Evolutionary conservation across 495 filamentous ascomycete genomes (phyloP).

Genomic region (Neurospora sp.): DNA sequence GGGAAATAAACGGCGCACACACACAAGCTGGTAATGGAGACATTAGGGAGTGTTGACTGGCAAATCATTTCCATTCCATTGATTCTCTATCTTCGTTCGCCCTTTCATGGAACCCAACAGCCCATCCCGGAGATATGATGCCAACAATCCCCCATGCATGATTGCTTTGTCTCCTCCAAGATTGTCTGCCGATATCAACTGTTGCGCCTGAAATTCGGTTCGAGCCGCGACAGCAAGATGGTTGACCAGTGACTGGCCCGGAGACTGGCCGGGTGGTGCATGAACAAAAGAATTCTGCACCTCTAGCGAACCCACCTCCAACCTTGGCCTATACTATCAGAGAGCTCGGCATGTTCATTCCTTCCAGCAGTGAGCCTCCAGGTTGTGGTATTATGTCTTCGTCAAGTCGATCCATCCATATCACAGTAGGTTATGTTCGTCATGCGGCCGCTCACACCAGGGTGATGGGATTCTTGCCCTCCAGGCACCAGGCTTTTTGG

Average conservation of each 20-base stretch:
- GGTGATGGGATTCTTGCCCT: background rate
- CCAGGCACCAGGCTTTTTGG: background rate
- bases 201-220: background rate
- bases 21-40: background rate
- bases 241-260: background rate
- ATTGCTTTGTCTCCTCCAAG: background rate
- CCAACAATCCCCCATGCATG: background rate
- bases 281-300: background rate
- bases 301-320: background rate
- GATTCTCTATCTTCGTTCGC: background rate
- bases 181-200: background rate
- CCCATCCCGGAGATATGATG: background rate
- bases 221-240: background rate
- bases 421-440: background rate
- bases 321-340: too few species aligned
- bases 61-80: background rate
- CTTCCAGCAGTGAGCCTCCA: background rate
- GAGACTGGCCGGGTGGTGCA: background rate
- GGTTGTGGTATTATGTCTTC: background rate
- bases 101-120: background rate
- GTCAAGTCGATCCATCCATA: background rate
- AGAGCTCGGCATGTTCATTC: background rate
- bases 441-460: background rate
- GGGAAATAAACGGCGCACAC: background rate
- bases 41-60: background rate